Percentiles rank a stretch among this genome's conserved stretches.
phyloP scores from a whole-genome alignment of 805 yeast genomes.

The Zygoascus biomembranicola region DNA sequence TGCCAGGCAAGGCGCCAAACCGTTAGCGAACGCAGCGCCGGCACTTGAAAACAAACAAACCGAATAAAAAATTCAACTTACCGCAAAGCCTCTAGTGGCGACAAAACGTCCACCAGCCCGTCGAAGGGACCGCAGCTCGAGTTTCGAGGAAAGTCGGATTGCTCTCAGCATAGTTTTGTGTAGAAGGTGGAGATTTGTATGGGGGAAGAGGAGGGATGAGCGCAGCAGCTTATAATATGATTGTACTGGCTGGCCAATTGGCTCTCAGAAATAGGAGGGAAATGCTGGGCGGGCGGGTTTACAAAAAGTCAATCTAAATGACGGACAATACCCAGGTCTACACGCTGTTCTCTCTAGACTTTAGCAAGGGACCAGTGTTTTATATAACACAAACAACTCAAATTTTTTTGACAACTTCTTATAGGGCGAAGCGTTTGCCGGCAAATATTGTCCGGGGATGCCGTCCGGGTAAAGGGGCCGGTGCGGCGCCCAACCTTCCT shows the following conservation, averaged over 20 bases:
- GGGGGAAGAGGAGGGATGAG: too few relatives aligned
- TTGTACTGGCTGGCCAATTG: too few relatives aligned
- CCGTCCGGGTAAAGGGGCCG: not conserved
- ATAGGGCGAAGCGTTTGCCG: not conserved
- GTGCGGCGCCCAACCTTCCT: too few relatives aligned
- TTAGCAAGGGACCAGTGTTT: not conserved
- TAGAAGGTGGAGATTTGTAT: too few relatives aligned
- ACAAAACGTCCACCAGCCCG: not conserved
- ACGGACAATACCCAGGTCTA: too few relatives aligned
- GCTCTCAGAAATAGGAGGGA: too few relatives aligned
- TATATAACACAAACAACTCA: not conserved
- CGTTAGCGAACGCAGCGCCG: not conserved
- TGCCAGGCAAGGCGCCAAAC: not conserved
- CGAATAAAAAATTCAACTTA: not conserved
- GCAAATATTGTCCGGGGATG: not conserved
- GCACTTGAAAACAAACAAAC: not conserved
- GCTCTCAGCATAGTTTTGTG: not conserved
- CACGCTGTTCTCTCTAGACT: too few relatives aligned
- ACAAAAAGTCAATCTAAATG: too few relatives aligned
- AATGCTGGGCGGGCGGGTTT: too few relatives aligned
- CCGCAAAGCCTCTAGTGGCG: not conserved
- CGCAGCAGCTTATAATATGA: too few relatives aligned
- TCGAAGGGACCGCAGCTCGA: not conserved
- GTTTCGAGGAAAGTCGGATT: not conserved
- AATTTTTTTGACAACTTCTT: not conserved